phyloP scores from a whole-genome alignment of 306 rosid genomes.

The Carpinus viminea region DNA sequence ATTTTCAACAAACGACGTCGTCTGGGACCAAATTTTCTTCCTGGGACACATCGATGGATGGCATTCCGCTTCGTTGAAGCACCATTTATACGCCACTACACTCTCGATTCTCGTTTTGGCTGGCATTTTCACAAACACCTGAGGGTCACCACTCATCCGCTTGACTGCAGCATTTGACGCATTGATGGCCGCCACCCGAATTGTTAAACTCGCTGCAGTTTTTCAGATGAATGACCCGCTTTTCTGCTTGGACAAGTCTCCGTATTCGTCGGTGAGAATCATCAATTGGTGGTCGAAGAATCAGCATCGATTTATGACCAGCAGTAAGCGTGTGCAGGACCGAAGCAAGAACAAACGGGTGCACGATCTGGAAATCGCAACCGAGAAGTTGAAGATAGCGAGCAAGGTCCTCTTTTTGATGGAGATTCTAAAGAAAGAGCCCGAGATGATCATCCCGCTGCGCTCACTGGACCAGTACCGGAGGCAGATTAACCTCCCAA shows the following conservation, averaged over 20 bases:
- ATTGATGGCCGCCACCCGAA: neutral
- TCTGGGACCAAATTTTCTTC: too few species aligned
- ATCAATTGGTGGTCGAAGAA: conserved; percentile 9
- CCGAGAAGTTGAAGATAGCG: conserved; percentile 73
- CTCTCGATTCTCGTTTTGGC: neutral
- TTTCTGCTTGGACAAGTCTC: neutral
- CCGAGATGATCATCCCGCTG: conserved; percentile 68
- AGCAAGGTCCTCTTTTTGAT: conserved; percentile 57
- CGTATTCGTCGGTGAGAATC: neutral
- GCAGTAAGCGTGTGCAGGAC: conserved; percentile 55
- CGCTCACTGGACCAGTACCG: conserved; percentile 54
- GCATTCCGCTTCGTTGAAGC: too few species aligned
- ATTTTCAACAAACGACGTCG: too few species aligned
- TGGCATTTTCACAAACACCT: conserved; percentile 1
- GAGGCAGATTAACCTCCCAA: conserved; percentile 68
- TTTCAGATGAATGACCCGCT: neutral
- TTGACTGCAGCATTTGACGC: neutral
- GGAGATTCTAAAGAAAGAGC: conserved; percentile 68
- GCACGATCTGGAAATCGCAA: conserved; percentile 64
- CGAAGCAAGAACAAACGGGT: conserved; percentile 62
- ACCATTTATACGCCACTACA: too few species aligned
- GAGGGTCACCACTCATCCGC: neutral
- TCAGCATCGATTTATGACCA: conserved; percentile 50
- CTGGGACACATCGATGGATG: too few species aligned
- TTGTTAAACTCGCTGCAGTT: neutral